phyloP scores from a whole-genome alignment of 176 grass and related monocot genomes.

The Secale cereale region DNA sequence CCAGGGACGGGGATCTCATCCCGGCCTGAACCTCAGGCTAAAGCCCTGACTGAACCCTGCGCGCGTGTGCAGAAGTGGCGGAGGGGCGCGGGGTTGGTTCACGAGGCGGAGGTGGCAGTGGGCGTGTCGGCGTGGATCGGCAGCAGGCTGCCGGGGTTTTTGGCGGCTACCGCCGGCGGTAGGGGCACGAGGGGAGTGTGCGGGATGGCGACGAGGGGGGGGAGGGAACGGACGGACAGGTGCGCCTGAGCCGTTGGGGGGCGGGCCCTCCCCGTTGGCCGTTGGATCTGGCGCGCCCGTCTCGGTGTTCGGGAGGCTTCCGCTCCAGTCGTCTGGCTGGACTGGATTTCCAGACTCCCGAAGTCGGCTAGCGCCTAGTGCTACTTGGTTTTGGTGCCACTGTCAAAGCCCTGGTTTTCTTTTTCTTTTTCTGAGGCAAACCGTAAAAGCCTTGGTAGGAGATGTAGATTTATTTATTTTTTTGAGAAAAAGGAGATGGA shows the following conservation, averaged over 20 bases:
- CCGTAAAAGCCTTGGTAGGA: too few relatives aligned
- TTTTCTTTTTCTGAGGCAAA: too few relatives aligned
- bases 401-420: neutral
- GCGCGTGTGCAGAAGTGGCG: neutral
- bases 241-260: neutral
- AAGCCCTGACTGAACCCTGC: neutral
- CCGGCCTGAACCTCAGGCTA: neutral
- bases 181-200: neutral
- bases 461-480: too few relatives aligned
- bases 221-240: neutral
- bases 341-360: too few relatives aligned
- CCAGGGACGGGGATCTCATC: neutral
- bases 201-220: neutral
- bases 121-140: neutral
- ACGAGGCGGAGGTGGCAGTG: neutral
- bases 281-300: constrained; percentile 48
- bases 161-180: constrained; percentile 10
- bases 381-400: neutral
- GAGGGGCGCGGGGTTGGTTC: neutral
- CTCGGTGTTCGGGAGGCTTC: constrained; percentile 25
- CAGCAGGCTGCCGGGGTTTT: neutral
- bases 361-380: too few relatives aligned
- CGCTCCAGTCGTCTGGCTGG: neutral
- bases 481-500: too few relatives aligned
- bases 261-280: constrained; percentile 20